Conservation (phyloP, 108 stramenopile species). For the Pseudonitzschia pungens region DNA sequence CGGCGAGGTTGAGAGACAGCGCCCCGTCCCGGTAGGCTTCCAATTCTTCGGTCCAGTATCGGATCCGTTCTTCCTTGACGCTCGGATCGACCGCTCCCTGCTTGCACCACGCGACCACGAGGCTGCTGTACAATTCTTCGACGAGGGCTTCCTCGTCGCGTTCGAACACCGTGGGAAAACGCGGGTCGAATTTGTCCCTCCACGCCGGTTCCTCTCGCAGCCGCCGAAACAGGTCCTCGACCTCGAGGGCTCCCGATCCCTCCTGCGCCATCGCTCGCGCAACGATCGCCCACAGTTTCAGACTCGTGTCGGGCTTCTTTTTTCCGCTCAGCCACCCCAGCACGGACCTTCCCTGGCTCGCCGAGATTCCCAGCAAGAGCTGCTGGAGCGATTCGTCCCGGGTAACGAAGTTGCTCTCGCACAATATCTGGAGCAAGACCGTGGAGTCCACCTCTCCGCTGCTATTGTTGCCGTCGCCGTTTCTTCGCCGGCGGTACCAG, state of each 20-base stretch:
- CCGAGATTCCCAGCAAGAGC: conserved; percentile 19
- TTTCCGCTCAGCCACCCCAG: conserved; percentile 22
- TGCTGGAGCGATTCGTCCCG: conserved; percentile 16
- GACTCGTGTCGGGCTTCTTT: not conserved
- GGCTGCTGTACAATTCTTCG: conserved; percentile 33
- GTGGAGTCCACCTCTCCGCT: conserved; percentile 7
- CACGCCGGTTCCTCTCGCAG: conserved; percentile 8
- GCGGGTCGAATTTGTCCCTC: conserved; percentile 12
- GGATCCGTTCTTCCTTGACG: not conserved
- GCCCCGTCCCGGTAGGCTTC: not conserved
- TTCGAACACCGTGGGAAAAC: not conserved
- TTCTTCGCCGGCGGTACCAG: conserved; percentile 6
- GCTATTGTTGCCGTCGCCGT: no score
- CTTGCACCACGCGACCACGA: conserved; percentile 31
- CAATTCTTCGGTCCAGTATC: conserved; percentile 22
- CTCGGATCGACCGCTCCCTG: not conserved
- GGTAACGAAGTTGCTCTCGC: conserved; percentile 18
- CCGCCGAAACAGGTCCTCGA: conserved; percentile 13
- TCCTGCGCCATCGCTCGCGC: conserved; percentile 26
- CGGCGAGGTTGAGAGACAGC: conserved; percentile 9
- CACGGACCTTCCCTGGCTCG: conserved; percentile 21
- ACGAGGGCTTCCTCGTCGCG: not conserved
- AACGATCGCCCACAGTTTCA: conserved; percentile 21
- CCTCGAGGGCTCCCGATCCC: not conserved
- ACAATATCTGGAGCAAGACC: conserved; percentile 26